phyloP scores from a whole-genome alignment of 2,329 filamentous ascomycete species.

The Hypoxylon sp. region DNA sequence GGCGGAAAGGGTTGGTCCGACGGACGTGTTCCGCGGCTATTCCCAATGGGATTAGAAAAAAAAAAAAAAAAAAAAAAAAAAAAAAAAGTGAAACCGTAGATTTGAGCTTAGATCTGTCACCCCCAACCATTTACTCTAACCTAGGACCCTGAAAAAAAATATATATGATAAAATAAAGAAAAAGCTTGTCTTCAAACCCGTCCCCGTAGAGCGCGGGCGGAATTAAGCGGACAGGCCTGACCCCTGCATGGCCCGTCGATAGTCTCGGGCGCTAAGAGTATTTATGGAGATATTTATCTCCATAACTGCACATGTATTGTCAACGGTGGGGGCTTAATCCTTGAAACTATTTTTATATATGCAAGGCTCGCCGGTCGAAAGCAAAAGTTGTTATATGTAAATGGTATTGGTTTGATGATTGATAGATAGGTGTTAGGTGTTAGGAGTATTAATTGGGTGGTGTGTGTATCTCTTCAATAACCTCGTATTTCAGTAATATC shows the following conservation, averaged over 20 bases:
- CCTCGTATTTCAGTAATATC: conserved; percentile 16
- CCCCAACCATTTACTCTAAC: neutral
- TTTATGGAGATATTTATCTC: conserved; percentile 7
- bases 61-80: conserved; percentile 12
- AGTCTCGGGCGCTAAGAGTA: conserved; percentile 37
- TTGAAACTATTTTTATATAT: conserved; percentile 13
- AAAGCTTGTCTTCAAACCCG: conserved; percentile 29
- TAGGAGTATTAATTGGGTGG: neutral
- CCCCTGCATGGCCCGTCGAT: conserved; percentile 38
- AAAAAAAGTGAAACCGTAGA: conserved; percentile 6
- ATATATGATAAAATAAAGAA: neutral
- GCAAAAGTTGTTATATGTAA: conserved; percentile 8
- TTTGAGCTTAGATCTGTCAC: neutral
- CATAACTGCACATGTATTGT: conserved; percentile 5
- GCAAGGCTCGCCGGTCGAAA: neutral
- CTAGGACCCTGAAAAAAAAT: conserved; percentile 19
- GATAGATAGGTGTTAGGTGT: neutral
- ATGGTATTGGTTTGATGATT: neutral
- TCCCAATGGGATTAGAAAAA: conserved; percentile 2
- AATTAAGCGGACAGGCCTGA: conserved; percentile 28
- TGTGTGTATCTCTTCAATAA: conserved; percentile 3
- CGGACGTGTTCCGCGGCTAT: conserved; percentile 12
- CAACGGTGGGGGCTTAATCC: conserved; percentile 13
- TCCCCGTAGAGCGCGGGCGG: conserved; percentile 32
- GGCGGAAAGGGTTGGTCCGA: conserved; percentile 8